phyloP scores from a whole-genome alignment of 2,329 filamentous ascomycete species.

The Penicillium psychrosexuale region DNA sequence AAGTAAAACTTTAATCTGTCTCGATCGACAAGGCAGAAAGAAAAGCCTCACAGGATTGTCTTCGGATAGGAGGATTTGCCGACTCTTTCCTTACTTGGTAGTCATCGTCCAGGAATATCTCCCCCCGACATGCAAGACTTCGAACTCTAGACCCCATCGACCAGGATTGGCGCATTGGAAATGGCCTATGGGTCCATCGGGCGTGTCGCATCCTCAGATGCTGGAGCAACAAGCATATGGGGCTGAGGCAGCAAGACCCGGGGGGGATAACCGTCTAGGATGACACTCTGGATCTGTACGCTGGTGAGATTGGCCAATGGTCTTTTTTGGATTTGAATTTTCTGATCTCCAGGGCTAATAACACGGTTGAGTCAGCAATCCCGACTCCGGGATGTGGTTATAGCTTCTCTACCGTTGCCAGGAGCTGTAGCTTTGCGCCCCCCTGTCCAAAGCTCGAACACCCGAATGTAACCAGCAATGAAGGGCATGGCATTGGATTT shows the following conservation, averaged over 20 bases:
- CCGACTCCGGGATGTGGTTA: slow-evolving; percentile 8
- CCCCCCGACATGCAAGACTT: neutral
- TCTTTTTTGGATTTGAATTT: neutral
- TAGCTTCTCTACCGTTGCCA: slow-evolving; percentile 6
- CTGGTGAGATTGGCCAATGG: slow-evolving; percentile 12
- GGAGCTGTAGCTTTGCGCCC: neutral
- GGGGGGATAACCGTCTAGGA: slow-evolving; percentile 12
- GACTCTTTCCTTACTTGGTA: neutral
- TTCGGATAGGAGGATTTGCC: neutral
- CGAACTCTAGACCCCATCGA: slow-evolving; percentile 1
- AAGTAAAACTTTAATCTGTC: slow-evolving; percentile 5
- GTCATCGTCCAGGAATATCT: neutral
- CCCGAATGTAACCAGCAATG: slow-evolving; percentile 18
- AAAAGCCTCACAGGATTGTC: neutral
- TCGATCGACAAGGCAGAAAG: neutral
- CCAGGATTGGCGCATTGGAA: neutral
- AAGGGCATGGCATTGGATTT: slow-evolving; percentile 10
- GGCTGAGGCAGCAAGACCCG: slow-evolving; percentile 11
- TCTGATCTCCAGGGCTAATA: neutral
- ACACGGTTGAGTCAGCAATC: neutral
- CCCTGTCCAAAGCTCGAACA: slow-evolving; percentile 10
- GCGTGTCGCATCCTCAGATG: slow-evolving; percentile 14
- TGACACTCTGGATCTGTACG: slow-evolving; percentile 9
- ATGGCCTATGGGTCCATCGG: neutral
- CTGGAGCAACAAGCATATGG: slow-evolving; percentile 22